Base-by-base conservation (phyloP, 331 rosid species). In the Malus hybrid region DNA sequence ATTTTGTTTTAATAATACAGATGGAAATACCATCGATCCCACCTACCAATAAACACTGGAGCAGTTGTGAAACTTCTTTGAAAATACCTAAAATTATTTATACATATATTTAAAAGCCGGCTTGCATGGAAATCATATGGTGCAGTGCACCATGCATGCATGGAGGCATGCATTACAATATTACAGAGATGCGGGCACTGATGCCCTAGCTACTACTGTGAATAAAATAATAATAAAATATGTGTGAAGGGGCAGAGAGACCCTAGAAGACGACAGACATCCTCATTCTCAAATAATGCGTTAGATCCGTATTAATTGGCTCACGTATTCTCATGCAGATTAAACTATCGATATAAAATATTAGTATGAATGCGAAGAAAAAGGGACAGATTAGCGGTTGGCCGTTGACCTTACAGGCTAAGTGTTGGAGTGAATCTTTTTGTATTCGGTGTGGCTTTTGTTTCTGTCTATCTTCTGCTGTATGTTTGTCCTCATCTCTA, bases 291-390 rank as follows among this genome's bases (percentile, higher is more conserved):
- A 81, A 88, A 83, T 74, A 73, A 81, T 81, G 85, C 78, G 84
- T 57, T 71, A 71, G 96, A 88, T 89, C 93, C 97, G 90, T 84
- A 86, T 78, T 86, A 84, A 76, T 78, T 81, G 93, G 34, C 79
- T 77, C 87, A 80, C 86, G 86, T 70, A 84, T 82, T 80, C 86
- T 81, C 81, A 81, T 65, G 85, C 85, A 85, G 67, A 52, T 83
- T 83, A 85, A 75, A 81, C 72, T 36, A 76, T 34, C 13, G 63
- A 10, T 36, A 55, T 73, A 83, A 76, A 19, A 64, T 32, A 79
- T 32, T 32, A 5, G 24, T 14, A 72, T 32, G 44, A 15, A 75
- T 70, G 48, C 60, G 61, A 54, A 63, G 82, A 74, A 76, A 82
- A 82, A 71, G 63, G 33, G 75, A 70, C 74, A 57, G 20, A 56